phyloP scores from a whole-genome alignment of 139 green algal species.

The Ettlia oleoabundans region DNA sequence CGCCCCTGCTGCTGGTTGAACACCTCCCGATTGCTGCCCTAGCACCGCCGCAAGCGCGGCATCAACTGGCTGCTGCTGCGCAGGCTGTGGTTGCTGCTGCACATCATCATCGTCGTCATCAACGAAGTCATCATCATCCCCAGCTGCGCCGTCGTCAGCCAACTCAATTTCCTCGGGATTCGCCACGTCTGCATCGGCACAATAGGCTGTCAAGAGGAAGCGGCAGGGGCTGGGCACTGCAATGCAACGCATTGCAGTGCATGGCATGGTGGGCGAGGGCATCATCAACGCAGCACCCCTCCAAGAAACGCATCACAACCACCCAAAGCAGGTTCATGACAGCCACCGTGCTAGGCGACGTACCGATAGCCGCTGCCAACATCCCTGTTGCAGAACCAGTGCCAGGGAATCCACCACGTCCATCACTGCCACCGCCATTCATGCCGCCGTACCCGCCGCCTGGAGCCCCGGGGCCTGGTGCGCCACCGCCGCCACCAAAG shows the following conservation, averaged over 20 bases:
- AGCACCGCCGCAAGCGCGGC: not conserved
- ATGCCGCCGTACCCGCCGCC: not conserved
- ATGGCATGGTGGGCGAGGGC: too few species aligned
- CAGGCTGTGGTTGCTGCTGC: not conserved
- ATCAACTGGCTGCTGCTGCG: not conserved
- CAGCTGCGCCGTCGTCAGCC: constrained; percentile 27
- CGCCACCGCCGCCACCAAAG: constrained; percentile 3
- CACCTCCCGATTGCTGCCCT: not conserved
- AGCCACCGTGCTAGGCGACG: too few species aligned
- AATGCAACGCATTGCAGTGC: too few species aligned
- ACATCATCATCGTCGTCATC: not conserved
- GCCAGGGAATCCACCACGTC: not conserved
- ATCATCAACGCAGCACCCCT: too few species aligned
- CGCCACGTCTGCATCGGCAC: constrained; percentile 8
- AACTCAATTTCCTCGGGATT: constrained; percentile 83
- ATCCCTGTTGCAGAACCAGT: not conserved
- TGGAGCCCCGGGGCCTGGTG: too few species aligned
- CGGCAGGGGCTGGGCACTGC: not conserved
- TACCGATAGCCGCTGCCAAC: not conserved
- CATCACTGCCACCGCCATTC: not conserved
- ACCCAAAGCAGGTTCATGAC: too few species aligned
- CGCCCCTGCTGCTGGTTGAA: not conserved
- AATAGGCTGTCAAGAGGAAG: not conserved
- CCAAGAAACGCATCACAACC: too few species aligned
- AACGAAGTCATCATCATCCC: not conserved